A percentile compares a stretch with the other conserved stretches of the same genome.
Conservation (phyloP, 2,329 filamentous ascomycete genomes). For the Ophiocordyceps camponoti-floridani region DNA sequence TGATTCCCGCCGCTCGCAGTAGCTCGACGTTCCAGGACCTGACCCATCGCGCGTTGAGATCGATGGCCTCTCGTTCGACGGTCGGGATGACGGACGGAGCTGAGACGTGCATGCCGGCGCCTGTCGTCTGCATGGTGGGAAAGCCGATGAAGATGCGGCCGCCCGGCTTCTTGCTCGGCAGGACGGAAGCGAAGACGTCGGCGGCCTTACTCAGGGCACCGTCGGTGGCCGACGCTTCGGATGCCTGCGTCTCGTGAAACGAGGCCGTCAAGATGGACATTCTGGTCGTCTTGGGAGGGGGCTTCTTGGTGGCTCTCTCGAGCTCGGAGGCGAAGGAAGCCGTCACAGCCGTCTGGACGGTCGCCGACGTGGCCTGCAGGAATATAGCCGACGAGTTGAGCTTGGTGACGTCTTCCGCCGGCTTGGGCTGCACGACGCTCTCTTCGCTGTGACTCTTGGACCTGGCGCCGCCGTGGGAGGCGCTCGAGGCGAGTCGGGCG, state of each 20-base stretch:
- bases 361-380: constrained; percentile 70
- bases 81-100: constrained; percentile 94
- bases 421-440: constrained; percentile 39
- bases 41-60: constrained; percentile 89
- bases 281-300: constrained; percentile 72
- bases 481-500: constrained; percentile 47
- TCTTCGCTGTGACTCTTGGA: constrained; percentile 45
- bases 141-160: constrained; percentile 96
- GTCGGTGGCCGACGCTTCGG: constrained; percentile 29
- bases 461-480: constrained; percentile 29
- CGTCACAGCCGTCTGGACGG: constrained; percentile 58
- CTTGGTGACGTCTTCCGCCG: constrained; percentile 54
- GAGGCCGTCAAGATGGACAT: constrained; percentile 82
- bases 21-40: constrained; percentile 92
- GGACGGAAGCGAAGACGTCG: constrained; percentile 77
- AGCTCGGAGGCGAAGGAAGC: constrained; percentile 65
- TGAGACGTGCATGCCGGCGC: constrained; percentile 82
- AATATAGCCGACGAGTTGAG: constrained; percentile 67
- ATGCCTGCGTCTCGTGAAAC: constrained; percentile 61
- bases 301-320: constrained; percentile 91
- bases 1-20: constrained; percentile 75
- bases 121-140: constrained; percentile 92
- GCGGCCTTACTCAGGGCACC: constrained; percentile 35
- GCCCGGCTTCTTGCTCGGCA: constrained; percentile 65
- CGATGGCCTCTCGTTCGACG: constrained; percentile 90